A percentile compares a stretch with the other conserved stretches of the same genome.
phyloP scores from a whole-genome alignment of 345 rosid species.

The Bruguiera gymnorhiza region DNA sequence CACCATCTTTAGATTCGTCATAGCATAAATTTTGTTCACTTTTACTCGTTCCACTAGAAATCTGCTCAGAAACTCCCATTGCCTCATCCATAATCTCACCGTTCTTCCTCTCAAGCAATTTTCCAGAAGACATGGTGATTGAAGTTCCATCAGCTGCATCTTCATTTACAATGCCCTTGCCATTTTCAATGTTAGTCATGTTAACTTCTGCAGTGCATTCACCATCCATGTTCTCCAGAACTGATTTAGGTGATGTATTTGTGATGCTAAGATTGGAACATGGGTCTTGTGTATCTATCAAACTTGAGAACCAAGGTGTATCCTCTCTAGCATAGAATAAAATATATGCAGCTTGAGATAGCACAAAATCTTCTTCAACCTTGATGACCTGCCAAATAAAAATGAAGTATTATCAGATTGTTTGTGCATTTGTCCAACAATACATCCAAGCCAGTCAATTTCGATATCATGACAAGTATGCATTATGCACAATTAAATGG shows the following conservation, averaged over 20 bases:
- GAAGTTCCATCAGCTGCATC: conserved; percentile 23
- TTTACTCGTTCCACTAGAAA: background rate
- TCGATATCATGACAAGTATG: no score
- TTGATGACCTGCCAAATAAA: conserved; percentile 48
- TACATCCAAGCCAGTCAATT: no score
- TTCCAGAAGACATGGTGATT: conserved; percentile 11
- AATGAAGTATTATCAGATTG: background rate
- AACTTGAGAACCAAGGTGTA: conserved; percentile 71
- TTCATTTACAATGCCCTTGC: conserved; percentile 22
- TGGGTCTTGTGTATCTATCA: conserved; percentile 36
- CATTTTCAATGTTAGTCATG: conserved; percentile 17
- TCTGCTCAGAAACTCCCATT: conserved; percentile 11
- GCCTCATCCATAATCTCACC: conserved; percentile 9
- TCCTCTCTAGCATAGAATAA: conserved; percentile 74
- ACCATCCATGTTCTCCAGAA: conserved; percentile 45
- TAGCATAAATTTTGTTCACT: conserved; percentile 6
- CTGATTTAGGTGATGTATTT: conserved; percentile 68
- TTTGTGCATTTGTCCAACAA: background rate
- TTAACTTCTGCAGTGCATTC: conserved; percentile 26
- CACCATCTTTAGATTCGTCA: conserved; percentile 18
- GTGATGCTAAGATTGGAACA: conserved; percentile 15
- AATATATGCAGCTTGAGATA: conserved; percentile 70
- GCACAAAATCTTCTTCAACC: conserved; percentile 49
- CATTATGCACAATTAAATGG: no score
- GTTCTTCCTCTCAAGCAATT: conserved; percentile 10